phyloP scores from a whole-genome alignment of 768 basidiomycete species.

The Pleurotus eryngii region DNA sequence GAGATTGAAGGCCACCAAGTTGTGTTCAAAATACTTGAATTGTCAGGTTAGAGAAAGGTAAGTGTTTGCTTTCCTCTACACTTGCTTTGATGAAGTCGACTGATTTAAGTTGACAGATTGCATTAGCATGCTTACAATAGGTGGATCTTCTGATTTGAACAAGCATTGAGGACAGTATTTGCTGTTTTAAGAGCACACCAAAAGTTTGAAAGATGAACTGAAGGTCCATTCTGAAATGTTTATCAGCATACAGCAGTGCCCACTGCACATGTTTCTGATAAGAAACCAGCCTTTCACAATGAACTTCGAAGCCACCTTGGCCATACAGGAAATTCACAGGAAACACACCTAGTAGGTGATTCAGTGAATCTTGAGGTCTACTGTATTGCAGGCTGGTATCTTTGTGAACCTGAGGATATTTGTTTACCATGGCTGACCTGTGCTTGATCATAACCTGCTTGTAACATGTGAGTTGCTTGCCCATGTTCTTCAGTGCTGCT shows the following conservation, averaged over 20 bases:
- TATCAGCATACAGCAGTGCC: constrained; percentile 26
- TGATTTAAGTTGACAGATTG: not conserved
- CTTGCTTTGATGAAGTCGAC: not conserved
- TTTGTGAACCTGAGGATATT: constrained; percentile 18
- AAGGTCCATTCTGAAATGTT: constrained; percentile 23
- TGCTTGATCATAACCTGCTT: not conserved
- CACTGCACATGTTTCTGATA: constrained; percentile 27
- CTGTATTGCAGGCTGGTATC: constrained; percentile 15
- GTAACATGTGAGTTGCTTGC: not conserved
- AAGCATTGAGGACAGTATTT: not conserved
- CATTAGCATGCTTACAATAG: not conserved
- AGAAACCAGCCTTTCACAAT: constrained; percentile 10
- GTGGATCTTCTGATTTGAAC: not conserved
- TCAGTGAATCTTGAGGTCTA: constrained; percentile 16
- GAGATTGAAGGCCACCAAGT: not conserved
- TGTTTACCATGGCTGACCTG: constrained; percentile 23
- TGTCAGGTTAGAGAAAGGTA: not conserved
- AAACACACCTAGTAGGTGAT: constrained; percentile 27
- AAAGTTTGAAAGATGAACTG: constrained; percentile 5
- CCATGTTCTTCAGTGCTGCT: constrained; percentile 3
- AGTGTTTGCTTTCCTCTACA: not conserved
- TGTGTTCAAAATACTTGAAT: not conserved
- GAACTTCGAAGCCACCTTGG: constrained; percentile 27
- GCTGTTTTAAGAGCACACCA: not conserved
- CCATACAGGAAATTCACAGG: constrained; percentile 34